These are phyloP conservation scores for Pisolithus albus DNA, from an alignment of 768 basidiomycete genomes.

Conservation along the genomic window DNA sequence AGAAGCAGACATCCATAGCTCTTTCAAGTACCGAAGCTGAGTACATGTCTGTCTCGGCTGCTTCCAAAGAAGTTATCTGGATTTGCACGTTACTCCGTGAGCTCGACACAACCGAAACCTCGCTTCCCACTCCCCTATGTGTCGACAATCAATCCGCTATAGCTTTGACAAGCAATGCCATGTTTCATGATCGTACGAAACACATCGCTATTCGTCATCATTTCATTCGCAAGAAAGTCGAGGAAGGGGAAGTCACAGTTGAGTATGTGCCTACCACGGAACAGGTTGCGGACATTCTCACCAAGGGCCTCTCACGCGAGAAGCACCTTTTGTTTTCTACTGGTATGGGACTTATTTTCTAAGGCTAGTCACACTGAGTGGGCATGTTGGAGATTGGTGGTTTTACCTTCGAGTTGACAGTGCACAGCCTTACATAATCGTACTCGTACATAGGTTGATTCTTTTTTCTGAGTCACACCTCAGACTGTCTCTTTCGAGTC, in stretches of 20 bases:
- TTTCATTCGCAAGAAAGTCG: not conserved
- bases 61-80: conserved; percentile 21
- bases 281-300: conserved; percentile 20
- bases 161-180: not conserved
- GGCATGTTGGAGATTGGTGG: not conserved
- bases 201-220: conserved; percentile 1
- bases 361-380: not conserved
- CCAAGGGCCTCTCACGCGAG: conserved; percentile 12
- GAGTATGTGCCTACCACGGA: conserved; percentile 31
- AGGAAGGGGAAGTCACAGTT: conserved; percentile 16
- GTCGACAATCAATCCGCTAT: conserved; percentile 5
- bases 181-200: not conserved
- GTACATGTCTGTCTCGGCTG: conserved; percentile 35
- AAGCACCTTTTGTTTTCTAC: not conserved
- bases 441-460: no score
- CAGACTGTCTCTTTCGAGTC: no score
- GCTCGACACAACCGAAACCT: conserved; percentile 9
- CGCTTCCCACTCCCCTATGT: conserved; percentile 6
- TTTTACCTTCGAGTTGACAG: not conserved
- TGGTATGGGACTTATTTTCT: conserved; percentile 1
- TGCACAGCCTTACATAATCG: not conserved
- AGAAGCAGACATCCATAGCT: conserved; percentile 9
- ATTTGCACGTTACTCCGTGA: conserved; percentile 13
- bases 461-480: no score
- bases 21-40: conserved; percentile 35